Evolutionary conservation across 495 filamentous ascomycete genomes (phyloP).

Genomic region (Massariosphaeria phaeospora): DNA sequence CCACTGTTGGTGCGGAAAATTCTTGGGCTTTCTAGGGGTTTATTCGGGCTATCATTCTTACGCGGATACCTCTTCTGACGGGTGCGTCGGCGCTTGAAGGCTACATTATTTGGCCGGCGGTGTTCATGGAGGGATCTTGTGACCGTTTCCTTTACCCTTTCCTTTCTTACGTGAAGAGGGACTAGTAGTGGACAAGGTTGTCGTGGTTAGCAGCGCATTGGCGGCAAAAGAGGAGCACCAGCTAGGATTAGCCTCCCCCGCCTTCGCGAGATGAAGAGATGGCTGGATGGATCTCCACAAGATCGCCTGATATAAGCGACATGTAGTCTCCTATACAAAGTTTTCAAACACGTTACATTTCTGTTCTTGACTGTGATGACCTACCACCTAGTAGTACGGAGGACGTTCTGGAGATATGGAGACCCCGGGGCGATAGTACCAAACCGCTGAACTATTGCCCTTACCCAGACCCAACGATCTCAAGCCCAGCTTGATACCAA

Average conservation of each 20-base stretch:
- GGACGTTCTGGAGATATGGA: too few species aligned
- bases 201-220: too few species aligned
- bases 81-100: slow-evolving; percentile 13
- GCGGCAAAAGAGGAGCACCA: too few species aligned
- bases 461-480: slow-evolving; percentile 3
- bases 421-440: slow-evolving; percentile 3
- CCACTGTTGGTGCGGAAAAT: slow-evolving; percentile 20
- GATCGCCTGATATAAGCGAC: neutral
- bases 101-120: neutral
- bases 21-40: slow-evolving; percentile 1
- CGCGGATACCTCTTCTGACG: slow-evolving; percentile 12
- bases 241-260: too few species aligned
- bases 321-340: neutral
- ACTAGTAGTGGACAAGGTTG: too few species aligned
- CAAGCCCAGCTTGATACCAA: too few species aligned
- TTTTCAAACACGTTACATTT: neutral
- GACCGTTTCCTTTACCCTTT: neutral
- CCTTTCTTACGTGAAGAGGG: too few species aligned
- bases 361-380: neutral
- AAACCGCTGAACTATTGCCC: neutral
- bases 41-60: too few species aligned
- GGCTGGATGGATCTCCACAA: slow-evolving; percentile 6
- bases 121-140: neutral
- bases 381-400: too few species aligned
- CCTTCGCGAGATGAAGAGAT: slow-evolving; percentile 8